Base-by-base conservation (phyloP, 2,329 filamentous ascomycete species). In the Didymella arachidicola region DNA sequence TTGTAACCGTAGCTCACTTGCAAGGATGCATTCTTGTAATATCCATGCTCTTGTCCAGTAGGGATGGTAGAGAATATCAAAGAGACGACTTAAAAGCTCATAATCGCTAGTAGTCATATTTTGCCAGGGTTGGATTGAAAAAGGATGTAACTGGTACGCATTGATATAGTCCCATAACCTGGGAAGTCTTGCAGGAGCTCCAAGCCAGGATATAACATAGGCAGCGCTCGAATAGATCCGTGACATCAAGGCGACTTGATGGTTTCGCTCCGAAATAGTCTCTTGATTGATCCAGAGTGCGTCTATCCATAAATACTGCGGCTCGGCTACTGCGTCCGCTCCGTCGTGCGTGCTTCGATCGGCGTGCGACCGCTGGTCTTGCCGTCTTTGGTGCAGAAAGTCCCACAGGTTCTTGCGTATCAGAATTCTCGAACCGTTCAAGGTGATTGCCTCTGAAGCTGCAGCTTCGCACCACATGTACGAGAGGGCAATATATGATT, bases 331-430 rank as follows among this genome's bases (percentile, higher is more conserved):
- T 22, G 16, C 2, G 2, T 10, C 14, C 14, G 32, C 4, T 16
- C 16, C 7, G n/a, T n/a, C 6, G 4, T 36, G 8, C 10, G 3
- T 11, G 2, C 12, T 30, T 11, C 2, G 10, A 4, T 11, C 29
- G 2, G 1, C 6, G n/a, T 19, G 5, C n/a, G 18, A 7, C 7
- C 36, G n/a, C 7, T 44, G 39, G 8, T 52, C 39, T 8, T 16
- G 16, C 3, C 8, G 48, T 11, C n/a, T 12, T 41, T 52, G 48
- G 8, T 25, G 27, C 4, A 63, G 39, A 43, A 63, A 60, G 25
- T 63, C 47, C 42, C 48, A 60, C 10, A 60, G 38, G 27, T 63
- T 63, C 19, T 29, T 25, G 5, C 57, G 46, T 18, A 63, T 32
- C 1, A 14, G 1, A 8, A 56, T 27, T 5, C 18, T 6, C 1